phyloP scores from a whole-genome alignment of 176 grass and related monocot genomes.

The Sorghum bicolor region DNA sequence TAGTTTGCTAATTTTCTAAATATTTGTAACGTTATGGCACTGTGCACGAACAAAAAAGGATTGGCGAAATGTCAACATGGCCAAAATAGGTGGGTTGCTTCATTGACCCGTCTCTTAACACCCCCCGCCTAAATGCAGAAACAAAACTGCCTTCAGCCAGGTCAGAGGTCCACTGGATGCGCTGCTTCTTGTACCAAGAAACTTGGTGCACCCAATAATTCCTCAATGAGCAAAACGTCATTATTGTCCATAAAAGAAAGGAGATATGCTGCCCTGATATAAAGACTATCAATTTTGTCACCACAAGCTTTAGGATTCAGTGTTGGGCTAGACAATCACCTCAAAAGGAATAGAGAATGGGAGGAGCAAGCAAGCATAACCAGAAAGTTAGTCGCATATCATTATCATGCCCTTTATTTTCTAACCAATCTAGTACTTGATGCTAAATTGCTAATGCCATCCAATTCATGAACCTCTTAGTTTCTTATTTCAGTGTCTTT shows the following conservation, averaged over 20 bases:
- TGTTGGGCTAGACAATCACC: constrained; percentile 24
- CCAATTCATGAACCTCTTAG: constrained; percentile 40
- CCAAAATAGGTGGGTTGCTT: constrained; percentile 2
- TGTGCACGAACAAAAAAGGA: background rate
- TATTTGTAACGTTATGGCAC: background rate
- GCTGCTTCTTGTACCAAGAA: background rate
- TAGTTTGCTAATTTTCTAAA: background rate
- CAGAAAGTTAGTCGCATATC: constrained; percentile 30
- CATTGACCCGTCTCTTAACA: constrained; percentile 24
- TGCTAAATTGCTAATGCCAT: constrained; percentile 45
- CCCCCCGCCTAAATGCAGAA: constrained; percentile 8
- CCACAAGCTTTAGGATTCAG: constrained; percentile 32
- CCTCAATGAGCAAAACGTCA: constrained; percentile 9
- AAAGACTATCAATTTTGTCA: constrained; percentile 25
- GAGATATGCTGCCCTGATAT: constrained; percentile 23
- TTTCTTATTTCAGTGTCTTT: constrained; percentile 15
- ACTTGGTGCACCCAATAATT: constrained; percentile 31
- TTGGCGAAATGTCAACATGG: too few relatives aligned
- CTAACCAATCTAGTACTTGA: constrained; percentile 28
- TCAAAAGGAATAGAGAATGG: constrained; percentile 33
- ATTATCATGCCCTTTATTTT: constrained; percentile 22
- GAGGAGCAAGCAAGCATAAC: constrained; percentile 58
- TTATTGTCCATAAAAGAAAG: constrained; percentile 30
- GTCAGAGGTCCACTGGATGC: constrained; percentile 5
- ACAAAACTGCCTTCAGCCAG: constrained; percentile 14